Conservation (phyloP, 1,139 yeast genomes). For the Scheffersomyces titani region DNA sequence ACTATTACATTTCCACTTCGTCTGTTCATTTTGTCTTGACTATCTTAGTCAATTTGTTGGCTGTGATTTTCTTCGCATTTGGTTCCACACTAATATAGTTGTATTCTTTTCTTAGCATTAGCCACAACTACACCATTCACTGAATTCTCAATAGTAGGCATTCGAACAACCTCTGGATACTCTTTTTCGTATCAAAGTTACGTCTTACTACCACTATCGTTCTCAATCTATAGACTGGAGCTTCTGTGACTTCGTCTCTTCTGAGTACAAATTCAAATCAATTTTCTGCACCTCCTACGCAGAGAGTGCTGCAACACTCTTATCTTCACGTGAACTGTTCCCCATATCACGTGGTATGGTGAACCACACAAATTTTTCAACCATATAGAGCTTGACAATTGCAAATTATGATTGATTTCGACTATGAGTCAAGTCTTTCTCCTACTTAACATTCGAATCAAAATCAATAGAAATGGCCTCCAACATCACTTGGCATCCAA, state of each 20-base stretch:
- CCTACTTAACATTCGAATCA: not conserved
- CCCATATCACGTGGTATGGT: not conserved
- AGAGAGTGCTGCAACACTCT: not conserved
- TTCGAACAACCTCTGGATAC: not conserved
- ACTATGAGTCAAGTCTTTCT: not conserved
- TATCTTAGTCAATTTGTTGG: not conserved
- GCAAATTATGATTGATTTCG: not conserved
- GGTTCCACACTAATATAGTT: not conserved
- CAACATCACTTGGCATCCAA: constrained; percentile 94
- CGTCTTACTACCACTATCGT: not conserved
- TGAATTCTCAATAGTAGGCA: not conserved
- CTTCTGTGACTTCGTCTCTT: not conserved
- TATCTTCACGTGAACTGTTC: constrained; percentile 5
- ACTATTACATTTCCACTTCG: not conserved
- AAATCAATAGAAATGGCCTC: constrained; percentile 65
- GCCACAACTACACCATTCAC: not conserved
- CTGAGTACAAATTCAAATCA: not conserved
- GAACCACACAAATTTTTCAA: not conserved
- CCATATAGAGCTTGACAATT: not conserved
- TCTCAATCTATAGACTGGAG: not conserved
- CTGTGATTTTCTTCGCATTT: not conserved
- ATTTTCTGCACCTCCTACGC: not conserved
- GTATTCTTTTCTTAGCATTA: not conserved
- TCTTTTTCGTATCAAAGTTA: no score
- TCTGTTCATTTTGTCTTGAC: not conserved